Conservation (phyloP, 331 rosid species). For the Malus hybrid region DNA sequence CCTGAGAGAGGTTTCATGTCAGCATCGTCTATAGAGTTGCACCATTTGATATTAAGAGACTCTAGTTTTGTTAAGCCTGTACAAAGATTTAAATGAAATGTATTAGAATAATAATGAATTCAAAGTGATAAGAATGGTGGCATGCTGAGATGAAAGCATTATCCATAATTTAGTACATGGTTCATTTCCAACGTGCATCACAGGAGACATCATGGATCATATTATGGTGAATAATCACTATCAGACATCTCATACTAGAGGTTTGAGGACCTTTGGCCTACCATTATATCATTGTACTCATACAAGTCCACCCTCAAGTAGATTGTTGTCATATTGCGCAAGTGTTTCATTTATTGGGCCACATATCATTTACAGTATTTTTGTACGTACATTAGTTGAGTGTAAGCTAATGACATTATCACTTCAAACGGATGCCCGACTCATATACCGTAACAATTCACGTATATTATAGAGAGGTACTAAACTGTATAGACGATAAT, state of each 20-base stretch:
- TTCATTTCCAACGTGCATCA: background rate
- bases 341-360: background rate
- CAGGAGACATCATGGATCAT: background rate
- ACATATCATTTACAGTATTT: background rate
- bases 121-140: background rate
- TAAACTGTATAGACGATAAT: background rate
- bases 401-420: background rate
- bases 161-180: background rate
- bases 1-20: slow-evolving; percentile 82
- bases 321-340: background rate
- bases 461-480: background rate
- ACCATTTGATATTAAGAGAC: slow-evolving; percentile 94
- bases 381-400: background rate
- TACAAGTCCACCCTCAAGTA: background rate
- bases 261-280: background rate
- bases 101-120: background rate
- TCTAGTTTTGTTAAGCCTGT: slow-evolving; percentile 77
- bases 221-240: background rate
- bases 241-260: background rate
- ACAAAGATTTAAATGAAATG: slow-evolving; percentile 6
- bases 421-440: background rate
- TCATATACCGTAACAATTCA: background rate
- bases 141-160: background rate
- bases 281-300: background rate
- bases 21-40: slow-evolving; percentile 73